A percentile compares a stretch with the other conserved stretches of the same genome.
These are phyloP conservation scores for Xylaria arbuscula DNA, from an alignment of 2,329 filamentous ascomycete species.

Conservation along the genomic window DNA sequence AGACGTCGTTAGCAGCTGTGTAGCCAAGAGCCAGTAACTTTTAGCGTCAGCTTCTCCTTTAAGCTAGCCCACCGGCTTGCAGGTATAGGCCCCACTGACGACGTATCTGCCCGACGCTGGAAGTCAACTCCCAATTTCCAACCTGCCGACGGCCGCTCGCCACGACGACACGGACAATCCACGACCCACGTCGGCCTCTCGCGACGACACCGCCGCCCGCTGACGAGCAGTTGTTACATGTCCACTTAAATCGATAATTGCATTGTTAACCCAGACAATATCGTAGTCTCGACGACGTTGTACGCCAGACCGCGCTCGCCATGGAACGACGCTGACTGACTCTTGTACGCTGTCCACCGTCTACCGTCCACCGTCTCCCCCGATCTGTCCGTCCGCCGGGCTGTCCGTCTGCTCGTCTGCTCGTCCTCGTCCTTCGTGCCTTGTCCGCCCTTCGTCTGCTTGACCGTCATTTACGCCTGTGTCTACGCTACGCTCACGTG, in stretches of 20 bases:
- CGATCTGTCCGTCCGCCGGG: no score
- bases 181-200: constrained; percentile 21
- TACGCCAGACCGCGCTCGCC: constrained; percentile 29
- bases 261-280: constrained; percentile 39
- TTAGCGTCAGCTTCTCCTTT: constrained; percentile 30
- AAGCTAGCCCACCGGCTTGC: constrained; percentile 21
- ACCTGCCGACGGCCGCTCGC: constrained; percentile 28
- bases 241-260: constrained; percentile 32
- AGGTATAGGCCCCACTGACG: constrained; percentile 23
- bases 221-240: constrained; percentile 9
- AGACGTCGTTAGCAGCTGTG: constrained; percentile 21
- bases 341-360: constrained; percentile 14
- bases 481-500: not conserved
- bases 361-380: no score
- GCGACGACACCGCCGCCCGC: constrained; percentile 4
- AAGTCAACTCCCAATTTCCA: constrained; percentile 37
- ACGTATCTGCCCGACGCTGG: constrained; percentile 35
- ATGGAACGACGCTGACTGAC: constrained; percentile 38
- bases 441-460: constrained; percentile 4
- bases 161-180: constrained; percentile 26
- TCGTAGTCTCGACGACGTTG: constrained; percentile 24
- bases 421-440: not conserved
- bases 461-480: not conserved
- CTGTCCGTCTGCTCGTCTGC: constrained; percentile 1
- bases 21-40: constrained; percentile 30